Evolutionary conservation across 805 yeast species (phyloP).

Genomic region (Blastobotrys chiropterorum): DNA sequence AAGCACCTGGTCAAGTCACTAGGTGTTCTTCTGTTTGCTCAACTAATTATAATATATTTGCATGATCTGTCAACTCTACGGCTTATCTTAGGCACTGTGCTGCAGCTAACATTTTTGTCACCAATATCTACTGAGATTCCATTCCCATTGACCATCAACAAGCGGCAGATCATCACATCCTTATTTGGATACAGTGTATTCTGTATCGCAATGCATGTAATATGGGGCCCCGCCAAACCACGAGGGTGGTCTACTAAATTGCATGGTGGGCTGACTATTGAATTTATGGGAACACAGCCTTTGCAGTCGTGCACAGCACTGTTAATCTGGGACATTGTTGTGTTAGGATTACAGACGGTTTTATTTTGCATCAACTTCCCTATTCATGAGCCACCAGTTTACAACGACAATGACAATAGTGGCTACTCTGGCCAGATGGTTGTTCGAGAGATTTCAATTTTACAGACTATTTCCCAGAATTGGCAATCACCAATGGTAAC

Average conservation of each 20-base stretch:
- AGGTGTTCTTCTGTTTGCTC: slow-evolving; percentile 17
- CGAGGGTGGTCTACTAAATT: slow-evolving; percentile 12
- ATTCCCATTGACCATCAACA: slow-evolving; percentile 10
- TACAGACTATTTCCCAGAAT: slow-evolving; percentile 3
- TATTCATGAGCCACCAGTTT: background rate
- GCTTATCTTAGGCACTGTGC: slow-evolving; percentile 13
- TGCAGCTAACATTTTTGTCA: slow-evolving; percentile 6
- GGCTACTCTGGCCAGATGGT: slow-evolving; percentile 5
- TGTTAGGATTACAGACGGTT: slow-evolving; percentile 15
- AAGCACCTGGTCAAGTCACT: slow-evolving; percentile 15
- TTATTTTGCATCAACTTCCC: slow-evolving; percentile 15
- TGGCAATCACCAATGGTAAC: slow-evolving; percentile 1
- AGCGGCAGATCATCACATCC: slow-evolving; percentile 13
- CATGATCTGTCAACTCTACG: slow-evolving; percentile 20
- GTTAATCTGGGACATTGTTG: slow-evolving; percentile 17
- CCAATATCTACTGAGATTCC: slow-evolving; percentile 3
- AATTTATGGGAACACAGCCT: slow-evolving; percentile 18
- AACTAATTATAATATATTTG: slow-evolving; percentile 20
- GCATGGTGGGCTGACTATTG: slow-evolving; percentile 22
- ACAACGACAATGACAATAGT: background rate
- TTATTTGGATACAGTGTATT: slow-evolving; percentile 13
- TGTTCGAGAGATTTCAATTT: slow-evolving; percentile 2
- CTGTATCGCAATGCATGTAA: slow-evolving; percentile 12
- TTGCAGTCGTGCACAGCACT: slow-evolving; percentile 14
- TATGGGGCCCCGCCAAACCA: slow-evolving; percentile 10